Evolutionary conservation across 495 filamentous ascomycete species (phyloP), one percentile per base, ranked within the genome.

Genomic region (Trichoderma asperelloides): DNA sequence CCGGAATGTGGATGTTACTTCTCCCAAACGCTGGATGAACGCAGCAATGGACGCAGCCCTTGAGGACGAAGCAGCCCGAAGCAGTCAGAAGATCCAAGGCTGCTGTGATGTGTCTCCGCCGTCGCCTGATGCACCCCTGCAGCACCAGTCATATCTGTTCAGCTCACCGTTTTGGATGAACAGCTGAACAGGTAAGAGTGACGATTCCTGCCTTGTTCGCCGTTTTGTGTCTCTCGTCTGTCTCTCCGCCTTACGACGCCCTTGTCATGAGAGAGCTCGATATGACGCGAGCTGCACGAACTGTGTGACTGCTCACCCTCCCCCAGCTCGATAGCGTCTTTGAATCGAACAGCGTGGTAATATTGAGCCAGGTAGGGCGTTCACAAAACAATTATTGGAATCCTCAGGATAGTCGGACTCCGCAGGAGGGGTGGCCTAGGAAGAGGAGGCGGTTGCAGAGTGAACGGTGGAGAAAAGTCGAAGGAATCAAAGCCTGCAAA

Each of bases 51-150:
- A 16, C 1, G 27, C 55, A 60, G 55, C 55, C 27, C 12, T 21
- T 18, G 6, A 28, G 27, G 55, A 30, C 30, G 25, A 55, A 25
- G 21, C 18, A 55, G 21, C 9, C n/a, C 18, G 21, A 11, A 25
- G 23, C 11, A 28, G 55, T 60, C 55, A 60, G 55, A 60, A 60
- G 55, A 30, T 60, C 15, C 55, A 60, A 60, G 55, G 27, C 55
- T 30, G 55, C 30, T 30, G 23, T 60, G 55, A 60, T 60, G 55
- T 28, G 55, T 60, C 55, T 60, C 55, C 55, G 55, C 55, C 55
- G 49, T 55, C 23, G 55, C 55, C 55, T 30, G 27, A 60, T 60
- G 55, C 55, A 60, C 55, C 55, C 55, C 55, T 60, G 55, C 27
- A 60, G 55, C 27, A 30, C 11, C 27, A 30, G 55, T 60, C 55